Evolutionary conservation across 169 alveolate species (phyloP), one percentile per base, ranked within the genome.

Genomic region (Plasmodium ovale): DNA sequence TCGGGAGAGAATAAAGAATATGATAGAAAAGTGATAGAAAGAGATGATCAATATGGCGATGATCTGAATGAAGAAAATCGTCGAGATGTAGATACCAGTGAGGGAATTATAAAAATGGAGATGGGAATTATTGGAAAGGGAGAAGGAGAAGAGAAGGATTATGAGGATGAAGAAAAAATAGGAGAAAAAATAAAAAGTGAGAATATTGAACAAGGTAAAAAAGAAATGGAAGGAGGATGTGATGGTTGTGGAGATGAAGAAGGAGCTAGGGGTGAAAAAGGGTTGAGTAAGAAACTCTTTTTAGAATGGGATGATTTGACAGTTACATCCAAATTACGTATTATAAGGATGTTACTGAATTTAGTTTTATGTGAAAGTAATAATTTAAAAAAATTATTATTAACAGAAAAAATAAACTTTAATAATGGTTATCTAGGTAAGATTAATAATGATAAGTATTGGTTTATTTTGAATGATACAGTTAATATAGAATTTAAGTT

Each of bases 231-330:
- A 49, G 7, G 54, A 47, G 10, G 54, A 70, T 25, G 65, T n/a
- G n/a, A n/a, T n/a, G n/a, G n/a, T n/a, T n/a, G 53, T 51, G 16
- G 23, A 1, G 37, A 16, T 14, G 29, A 54, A 21, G 60, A 37
- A 39, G 59, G 35, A 23, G 37, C 33, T 27, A 37, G 4, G 16
- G 77, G 67, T 12, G 58, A 65, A 44, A 49, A 33, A 1, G 35
- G 84, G 4, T 53, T 82, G 23, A 68, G 54, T 29, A 85, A 69
- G 10, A 85, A 85, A 23, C 3, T 85, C 9, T 85, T 85, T 67
- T 60, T 85, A 31, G 91, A 85, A 37, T 85, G 91, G 91, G 87
- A 70, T 14, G 87, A 85, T 27, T 62, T 85, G 16, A 53, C 19
- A 1, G 87, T 69, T 12, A 70, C 35, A 4, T 58, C 85, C 0